These are phyloP conservation scores for Sphaceloma murrayae DNA, from an alignment of 2,329 filamentous ascomycete species.

Conservation along the genomic window DNA sequence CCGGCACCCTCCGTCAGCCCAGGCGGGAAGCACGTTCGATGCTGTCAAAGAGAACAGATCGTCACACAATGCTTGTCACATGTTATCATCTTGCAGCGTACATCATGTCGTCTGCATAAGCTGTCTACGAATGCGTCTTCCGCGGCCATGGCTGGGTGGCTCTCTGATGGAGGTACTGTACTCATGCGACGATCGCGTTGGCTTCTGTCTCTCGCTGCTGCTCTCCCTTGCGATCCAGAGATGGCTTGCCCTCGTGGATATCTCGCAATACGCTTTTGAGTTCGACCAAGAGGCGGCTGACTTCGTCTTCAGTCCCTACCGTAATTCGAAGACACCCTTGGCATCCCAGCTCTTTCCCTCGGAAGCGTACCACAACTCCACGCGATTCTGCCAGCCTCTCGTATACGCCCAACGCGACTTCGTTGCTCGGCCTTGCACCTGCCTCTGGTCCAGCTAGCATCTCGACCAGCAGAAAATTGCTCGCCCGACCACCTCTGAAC, in stretches of 20 bases:
- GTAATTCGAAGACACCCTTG: conserved; percentile 83
- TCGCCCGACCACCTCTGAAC: conserved; percentile 67
- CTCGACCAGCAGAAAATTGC: conserved; percentile 88
- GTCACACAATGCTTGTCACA: conserved; percentile 1
- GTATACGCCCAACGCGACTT: conserved; percentile 68
- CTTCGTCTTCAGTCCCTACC: conserved; percentile 80
- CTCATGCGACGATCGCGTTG: conserved; percentile 40
- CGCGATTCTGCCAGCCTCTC: conserved; percentile 72
- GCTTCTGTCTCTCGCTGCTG: conserved; percentile 41
- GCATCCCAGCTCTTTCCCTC: conserved; percentile 87
- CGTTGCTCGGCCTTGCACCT: conserved; percentile 68
- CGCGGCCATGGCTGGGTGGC: no score
- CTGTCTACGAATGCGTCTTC: conserved; percentile 13
- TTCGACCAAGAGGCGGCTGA: conserved; percentile 65
- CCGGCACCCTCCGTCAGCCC: conserved; percentile 5
- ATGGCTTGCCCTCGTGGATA: conserved; percentile 34
- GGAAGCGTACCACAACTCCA: conserved; percentile 86
- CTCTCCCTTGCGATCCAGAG: conserved; percentile 31
- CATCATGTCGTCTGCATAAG: conserved; percentile 9
- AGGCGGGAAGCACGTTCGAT: neutral
- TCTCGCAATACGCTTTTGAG: conserved; percentile 46
- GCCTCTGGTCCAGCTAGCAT: conserved; percentile 55
- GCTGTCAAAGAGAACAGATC: conserved; percentile 8
- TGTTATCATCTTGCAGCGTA: conserved; percentile 12
- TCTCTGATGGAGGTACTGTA: no score